Evolutionary conservation across 192 early-diverging fungal genomes (phyloP).

Genomic region (Oehlia diaphana): DNA sequence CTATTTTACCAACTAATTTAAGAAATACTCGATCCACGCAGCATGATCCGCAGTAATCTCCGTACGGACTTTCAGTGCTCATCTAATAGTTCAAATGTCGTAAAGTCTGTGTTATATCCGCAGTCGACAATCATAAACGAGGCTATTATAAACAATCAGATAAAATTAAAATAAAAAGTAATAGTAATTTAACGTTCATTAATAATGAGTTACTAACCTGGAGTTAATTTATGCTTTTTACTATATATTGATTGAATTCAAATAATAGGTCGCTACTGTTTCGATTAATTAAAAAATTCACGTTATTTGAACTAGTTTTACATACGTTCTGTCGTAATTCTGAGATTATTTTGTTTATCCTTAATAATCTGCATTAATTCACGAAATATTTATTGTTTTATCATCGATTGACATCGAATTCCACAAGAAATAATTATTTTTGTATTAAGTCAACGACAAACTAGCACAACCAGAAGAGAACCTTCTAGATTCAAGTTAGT

Average conservation of each 20-base stretch:
- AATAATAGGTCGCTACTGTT: slow-evolving; percentile 21
- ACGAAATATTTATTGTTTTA: not conserved
- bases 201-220: not conserved
- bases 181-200: too few relatives aligned
- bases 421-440: not conserved
- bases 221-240: not conserved
- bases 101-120: slow-evolving; percentile 60
- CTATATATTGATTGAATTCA: not conserved
- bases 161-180: too few relatives aligned
- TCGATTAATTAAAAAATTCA: not conserved
- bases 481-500: too few relatives aligned
- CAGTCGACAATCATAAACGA: slow-evolving; percentile 60
- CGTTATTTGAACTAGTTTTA: not conserved
- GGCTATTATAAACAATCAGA: not conserved
- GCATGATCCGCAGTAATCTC: slow-evolving; percentile 49
- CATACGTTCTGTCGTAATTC: not conserved
- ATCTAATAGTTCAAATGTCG: slow-evolving; percentile 33
- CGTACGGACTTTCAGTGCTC: slow-evolving; percentile 49
- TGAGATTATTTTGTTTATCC: not conserved
- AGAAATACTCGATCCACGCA: slow-evolving; percentile 53
- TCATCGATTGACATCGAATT: not conserved
- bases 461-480: too few relatives aligned
- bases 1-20: slow-evolving; percentile 40
- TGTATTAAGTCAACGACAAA: too few relatives aligned
- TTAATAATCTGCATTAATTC: slow-evolving; percentile 1